Evolutionary conservation across 2,329 filamentous ascomycete genomes (phyloP).

Genomic region (Epicoccum sorghinum): DNA sequence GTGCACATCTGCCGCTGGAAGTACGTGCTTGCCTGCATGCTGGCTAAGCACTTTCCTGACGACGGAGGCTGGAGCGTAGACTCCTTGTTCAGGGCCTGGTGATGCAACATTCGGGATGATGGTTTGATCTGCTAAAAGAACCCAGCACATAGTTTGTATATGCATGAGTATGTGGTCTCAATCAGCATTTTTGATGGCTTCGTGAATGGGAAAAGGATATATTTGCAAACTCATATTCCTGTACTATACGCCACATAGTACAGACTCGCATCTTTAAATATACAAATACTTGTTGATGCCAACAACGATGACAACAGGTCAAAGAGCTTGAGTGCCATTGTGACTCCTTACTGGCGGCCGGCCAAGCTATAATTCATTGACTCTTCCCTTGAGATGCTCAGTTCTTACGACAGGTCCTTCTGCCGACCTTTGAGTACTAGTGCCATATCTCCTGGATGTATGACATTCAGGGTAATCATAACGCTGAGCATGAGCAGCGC

Average conservation of each 20-base stretch:
- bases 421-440: slow-evolving; percentile 7
- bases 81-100: background rate
- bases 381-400: background rate
- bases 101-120: background rate
- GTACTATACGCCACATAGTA: too few species aligned
- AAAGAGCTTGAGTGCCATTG: background rate
- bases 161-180: too few species aligned
- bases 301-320: too few species aligned
- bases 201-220: background rate
- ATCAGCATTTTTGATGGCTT: too few species aligned
- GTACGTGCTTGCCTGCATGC: background rate
- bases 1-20: background rate
- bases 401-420: slow-evolving; percentile 2
- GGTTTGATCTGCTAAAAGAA: too few species aligned
- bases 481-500: slow-evolving; percentile 51
- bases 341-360: background rate
- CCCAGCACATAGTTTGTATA: too few species aligned
- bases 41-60: background rate
- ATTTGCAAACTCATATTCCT: too few species aligned
- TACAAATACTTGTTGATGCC: background rate
- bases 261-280: too few species aligned
- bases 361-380: slow-evolving; percentile 1
- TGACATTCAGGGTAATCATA: slow-evolving; percentile 48
- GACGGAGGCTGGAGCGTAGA: background rate
- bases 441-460: slow-evolving; percentile 43